These are phyloP conservation scores for Geoglossum glabrum DNA, from an alignment of 495 filamentous ascomycete species.

Conservation along the genomic window DNA sequence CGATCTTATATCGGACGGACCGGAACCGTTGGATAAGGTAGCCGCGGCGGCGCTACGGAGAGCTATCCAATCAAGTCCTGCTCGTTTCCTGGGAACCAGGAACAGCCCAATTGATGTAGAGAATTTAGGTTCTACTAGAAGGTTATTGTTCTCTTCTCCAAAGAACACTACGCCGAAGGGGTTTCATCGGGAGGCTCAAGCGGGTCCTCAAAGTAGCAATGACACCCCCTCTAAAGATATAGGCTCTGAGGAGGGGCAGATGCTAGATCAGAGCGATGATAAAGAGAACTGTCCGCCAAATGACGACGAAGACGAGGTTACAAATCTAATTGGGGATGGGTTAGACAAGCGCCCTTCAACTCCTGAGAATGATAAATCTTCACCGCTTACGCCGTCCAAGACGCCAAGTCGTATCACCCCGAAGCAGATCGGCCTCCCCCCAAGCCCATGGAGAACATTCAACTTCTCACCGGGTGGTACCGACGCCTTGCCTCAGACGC, in stretches of 20 bases:
- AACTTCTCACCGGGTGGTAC: not conserved
- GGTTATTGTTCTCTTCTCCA: slow-evolving; percentile 52
- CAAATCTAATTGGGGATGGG: slow-evolving; percentile 6
- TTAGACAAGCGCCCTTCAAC: slow-evolving; percentile 5
- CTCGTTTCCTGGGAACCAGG: slow-evolving; percentile 39
- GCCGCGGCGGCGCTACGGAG: slow-evolving; percentile 36
- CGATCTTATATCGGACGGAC: slow-evolving; percentile 10
- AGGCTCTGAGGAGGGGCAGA: slow-evolving; percentile 7
- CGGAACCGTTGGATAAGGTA: slow-evolving; percentile 11
- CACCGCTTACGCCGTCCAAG: not conserved
- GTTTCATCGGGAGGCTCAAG: slow-evolving; percentile 12
- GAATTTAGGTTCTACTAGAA: slow-evolving; percentile 44
- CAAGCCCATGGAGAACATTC: slow-evolving; percentile 2
- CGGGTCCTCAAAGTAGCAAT: not conserved
- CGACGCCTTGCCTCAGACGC: slow-evolving; percentile 11
- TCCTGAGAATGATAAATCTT: slow-evolving; percentile 3
- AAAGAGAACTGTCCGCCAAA: slow-evolving; percentile 21
- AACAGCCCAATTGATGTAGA: slow-evolving; percentile 46
- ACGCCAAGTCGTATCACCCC: slow-evolving; percentile 6
- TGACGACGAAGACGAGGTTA: slow-evolving; percentile 12
- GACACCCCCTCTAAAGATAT: not conserved
- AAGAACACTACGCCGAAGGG: slow-evolving; percentile 38
- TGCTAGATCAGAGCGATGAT: slow-evolving; percentile 16
- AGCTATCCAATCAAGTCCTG: slow-evolving; percentile 54
- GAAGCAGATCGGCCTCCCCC: not conserved